Base-by-base conservation (phyloP, 164 flowering plant species). In the Nymphaea colorata region DNA sequence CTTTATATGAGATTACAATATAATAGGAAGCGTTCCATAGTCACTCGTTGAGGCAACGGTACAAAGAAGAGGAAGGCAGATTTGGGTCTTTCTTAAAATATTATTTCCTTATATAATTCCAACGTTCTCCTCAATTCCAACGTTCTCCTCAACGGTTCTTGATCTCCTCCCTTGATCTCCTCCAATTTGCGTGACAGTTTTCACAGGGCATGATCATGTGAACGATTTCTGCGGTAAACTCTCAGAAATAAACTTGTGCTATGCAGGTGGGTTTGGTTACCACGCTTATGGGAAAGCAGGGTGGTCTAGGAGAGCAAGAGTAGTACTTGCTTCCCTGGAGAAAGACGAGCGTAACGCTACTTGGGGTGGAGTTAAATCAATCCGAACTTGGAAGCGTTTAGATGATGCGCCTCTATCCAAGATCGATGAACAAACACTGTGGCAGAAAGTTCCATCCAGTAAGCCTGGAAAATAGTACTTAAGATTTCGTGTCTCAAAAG, bases 211-310 rank as follows among this genome's bases (percentile, higher is more conserved):
- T 68, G 97, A 91, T 78, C 97, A 94, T 67, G 6, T 88, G 43
- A 94, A 94, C 72, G 97, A 94, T 74, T 94, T 91, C 74, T 94
- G 97, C 73, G 98, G 97, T 3, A 59, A 86, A 79, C 82, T 94
- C 42, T 80, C 68, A 4, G 86, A 82, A 16, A 82, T 91, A 66
- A 65, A 86, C 4, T 87, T 94, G 42, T 94, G 97, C 62, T 94
- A 94, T 79, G 95, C 82, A 57, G 98, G 98, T 5, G 98, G 97
- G 14, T 89, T 91, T 72, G 98, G 98, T 43, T 94, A 94, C 77
- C 98, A 94, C 77, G 98, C 98, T 10, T 94, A 91, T 77, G 98
- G 98, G 14, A 79, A 84, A 77, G 91, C 95, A 60, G 97, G 98
- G 12, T 94, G 98, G 98, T 15, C 81, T 0, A 80, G 98, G 74